Base-by-base conservation (phyloP, 352 stramenopile species). In the Phytopythium montanum region DNA sequence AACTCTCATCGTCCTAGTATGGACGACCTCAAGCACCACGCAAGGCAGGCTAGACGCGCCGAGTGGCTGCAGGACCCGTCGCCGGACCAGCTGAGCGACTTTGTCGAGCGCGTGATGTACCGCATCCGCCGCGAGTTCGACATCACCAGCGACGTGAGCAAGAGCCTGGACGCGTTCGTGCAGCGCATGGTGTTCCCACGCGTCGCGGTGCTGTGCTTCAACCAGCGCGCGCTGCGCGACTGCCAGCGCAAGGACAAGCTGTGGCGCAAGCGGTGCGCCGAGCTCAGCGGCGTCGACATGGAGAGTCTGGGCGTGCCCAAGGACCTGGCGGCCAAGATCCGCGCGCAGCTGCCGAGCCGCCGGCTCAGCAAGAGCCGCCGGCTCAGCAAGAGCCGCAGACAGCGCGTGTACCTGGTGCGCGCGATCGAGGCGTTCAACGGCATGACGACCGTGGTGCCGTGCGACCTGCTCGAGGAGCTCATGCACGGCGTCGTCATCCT, bases 401-500 rank as follows among this genome's bases (percentile, higher is more conserved):
- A 84, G 14, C 59, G 65, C 26, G 74, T 86, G 1, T 91, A 78
- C 45, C 49, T 93, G 5, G 69, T 88, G 44, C 81, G 78, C 1
- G 73, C 83, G 45, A 88, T 93, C 44, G 81, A 90, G 44, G 85
- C 85, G 13, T 95, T 95, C 58, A 90, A 85, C 58, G 62, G 72
- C 33, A 95, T 95, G 85, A 65, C 54, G 29, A 92, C 72, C 61
- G 63, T 92, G 31, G 83, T 95, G 5, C 85, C 85, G n/a, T 95
- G 83, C 48, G 85, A 95, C 60, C 42, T 95, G 21, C 66, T 95
- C 29, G 83, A 93, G 18, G 83, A 95, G 48, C 70, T 95, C 44
- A 91, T 95, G 80, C 84, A 92, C 50, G 85, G 83, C 10, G 84
- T 95, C 16, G 72, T 93, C 5, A 87, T 93, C 54, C 59, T 95